Evolutionary conservation across 2,329 filamentous ascomycete genomes (phyloP).

Genomic region (Drechslerella coelobrocha): DNA sequence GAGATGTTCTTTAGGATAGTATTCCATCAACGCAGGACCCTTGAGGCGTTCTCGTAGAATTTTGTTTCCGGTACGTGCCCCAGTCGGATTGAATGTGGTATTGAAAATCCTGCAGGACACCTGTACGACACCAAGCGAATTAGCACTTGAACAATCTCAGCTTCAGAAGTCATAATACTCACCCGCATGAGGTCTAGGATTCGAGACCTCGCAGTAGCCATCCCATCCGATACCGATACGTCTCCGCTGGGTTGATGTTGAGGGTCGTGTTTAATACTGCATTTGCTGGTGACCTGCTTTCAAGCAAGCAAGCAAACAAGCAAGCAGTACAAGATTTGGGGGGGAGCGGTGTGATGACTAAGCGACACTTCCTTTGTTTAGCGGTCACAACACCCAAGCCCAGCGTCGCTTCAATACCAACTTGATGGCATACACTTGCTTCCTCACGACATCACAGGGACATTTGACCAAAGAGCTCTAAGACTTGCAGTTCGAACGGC

Average conservation of each 20-base stretch:
- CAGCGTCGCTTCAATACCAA: neutral
- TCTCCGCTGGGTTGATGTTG: neutral
- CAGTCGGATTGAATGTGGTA: constrained; percentile 85
- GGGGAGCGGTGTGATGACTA: constrained; percentile 21
- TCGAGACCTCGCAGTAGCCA: constrained; percentile 44
- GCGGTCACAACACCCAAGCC: neutral
- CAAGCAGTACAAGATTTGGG: neutral
- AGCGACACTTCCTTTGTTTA: constrained; percentile 10
- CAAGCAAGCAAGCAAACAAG: neutral
- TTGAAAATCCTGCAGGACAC: constrained; percentile 90
- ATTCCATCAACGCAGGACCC: constrained; percentile 81
- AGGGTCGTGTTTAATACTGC: neutral
- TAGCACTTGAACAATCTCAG: constrained; percentile 36
- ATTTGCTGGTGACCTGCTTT: neutral
- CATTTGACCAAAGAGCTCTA: neutral
- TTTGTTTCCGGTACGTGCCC: constrained; percentile 85
- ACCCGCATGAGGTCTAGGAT: constrained; percentile 49
- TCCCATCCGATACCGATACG: constrained; percentile 8
- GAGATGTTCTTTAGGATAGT: constrained; percentile 81
- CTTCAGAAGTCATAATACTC: neutral
- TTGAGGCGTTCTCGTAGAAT: constrained; percentile 85
- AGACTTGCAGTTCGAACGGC: neutral
- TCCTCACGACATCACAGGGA: neutral
- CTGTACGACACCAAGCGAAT: constrained; percentile 61
- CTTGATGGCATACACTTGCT: neutral